Conservation (phyloP, 208 protist species). For the Willaertia magna region DNA sequence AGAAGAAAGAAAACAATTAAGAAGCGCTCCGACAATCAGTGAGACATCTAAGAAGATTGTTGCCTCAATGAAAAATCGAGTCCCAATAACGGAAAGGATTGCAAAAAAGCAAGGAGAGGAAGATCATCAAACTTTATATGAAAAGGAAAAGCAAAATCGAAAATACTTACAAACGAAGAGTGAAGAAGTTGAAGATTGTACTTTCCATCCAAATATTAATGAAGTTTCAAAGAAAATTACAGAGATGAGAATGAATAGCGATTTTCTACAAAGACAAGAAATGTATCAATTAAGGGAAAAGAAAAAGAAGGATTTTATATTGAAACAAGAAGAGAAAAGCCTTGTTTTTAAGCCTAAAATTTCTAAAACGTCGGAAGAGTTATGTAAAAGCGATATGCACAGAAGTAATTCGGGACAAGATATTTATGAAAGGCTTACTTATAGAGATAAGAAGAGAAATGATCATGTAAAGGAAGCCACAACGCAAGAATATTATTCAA, state of each 20-base stretch:
- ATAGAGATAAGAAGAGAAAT: not conserved
- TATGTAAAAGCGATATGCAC: not conserved
- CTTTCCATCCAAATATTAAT: not conserved
- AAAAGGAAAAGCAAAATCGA: not conserved
- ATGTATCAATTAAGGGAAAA: not conserved
- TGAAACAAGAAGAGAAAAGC: not conserved
- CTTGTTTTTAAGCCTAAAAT: not conserved
- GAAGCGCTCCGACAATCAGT: not conserved
- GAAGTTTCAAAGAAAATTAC: not conserved
- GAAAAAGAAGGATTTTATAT: not conserved
- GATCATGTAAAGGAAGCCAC: not conserved
- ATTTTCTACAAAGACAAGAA: not conserved
- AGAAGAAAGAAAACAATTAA: not conserved
- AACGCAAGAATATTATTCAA: not conserved
- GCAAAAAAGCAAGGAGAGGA: not conserved
- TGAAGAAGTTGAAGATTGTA: not conserved
- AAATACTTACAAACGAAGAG: not conserved
- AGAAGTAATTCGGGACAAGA: not conserved
- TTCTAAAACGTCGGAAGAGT: not conserved
- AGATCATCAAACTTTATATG: not conserved
- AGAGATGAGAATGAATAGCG: too few relatives aligned
- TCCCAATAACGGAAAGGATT: not conserved
- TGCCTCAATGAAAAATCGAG: not conserved
- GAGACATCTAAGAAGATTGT: not conserved
- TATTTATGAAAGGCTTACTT: not conserved